A percentile compares a stretch with the other conserved stretches of the same genome.
phyloP scores from a whole-genome alignment of 345 rosid genomes.

The Rhodamnia rubescens region DNA sequence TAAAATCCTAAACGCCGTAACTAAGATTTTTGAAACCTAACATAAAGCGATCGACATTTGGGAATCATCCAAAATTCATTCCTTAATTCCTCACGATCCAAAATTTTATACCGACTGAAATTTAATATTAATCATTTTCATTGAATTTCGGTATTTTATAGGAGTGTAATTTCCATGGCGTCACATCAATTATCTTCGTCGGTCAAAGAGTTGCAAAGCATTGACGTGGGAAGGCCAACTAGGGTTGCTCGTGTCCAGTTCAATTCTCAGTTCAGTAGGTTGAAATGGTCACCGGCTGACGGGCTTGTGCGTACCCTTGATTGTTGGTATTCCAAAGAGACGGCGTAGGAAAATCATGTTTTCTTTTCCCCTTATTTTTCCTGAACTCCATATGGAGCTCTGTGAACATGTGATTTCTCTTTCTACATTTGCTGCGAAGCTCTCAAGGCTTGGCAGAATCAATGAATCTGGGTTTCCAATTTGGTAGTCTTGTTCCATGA shows the following conservation, averaged over 20 bases:
- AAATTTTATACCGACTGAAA: too few relatives aligned
- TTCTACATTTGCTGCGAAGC: background rate
- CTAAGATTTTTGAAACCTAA: too few relatives aligned
- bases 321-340: background rate
- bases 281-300: background rate
- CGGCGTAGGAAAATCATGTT: background rate
- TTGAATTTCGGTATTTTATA: too few relatives aligned
- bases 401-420: background rate
- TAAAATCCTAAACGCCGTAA: too few relatives aligned
- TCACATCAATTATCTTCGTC: background rate
- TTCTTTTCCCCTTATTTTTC: background rate
- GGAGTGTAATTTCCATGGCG: too few relatives aligned
- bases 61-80: too few relatives aligned
- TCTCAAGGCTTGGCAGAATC: background rate
- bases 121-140: too few relatives aligned
- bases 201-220: background rate
- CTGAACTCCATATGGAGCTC: background rate
- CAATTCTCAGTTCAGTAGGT: background rate
- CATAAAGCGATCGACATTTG: too few relatives aligned
- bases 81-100: too few relatives aligned
- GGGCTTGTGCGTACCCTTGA: background rate
- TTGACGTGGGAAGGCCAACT: background rate
- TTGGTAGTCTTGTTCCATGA: background rate
- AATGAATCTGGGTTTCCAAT: background rate
- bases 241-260: background rate